Conservation (phyloP, 768 basidiomycete species). For the Hygrophoropsis aurantiaca region DNA sequence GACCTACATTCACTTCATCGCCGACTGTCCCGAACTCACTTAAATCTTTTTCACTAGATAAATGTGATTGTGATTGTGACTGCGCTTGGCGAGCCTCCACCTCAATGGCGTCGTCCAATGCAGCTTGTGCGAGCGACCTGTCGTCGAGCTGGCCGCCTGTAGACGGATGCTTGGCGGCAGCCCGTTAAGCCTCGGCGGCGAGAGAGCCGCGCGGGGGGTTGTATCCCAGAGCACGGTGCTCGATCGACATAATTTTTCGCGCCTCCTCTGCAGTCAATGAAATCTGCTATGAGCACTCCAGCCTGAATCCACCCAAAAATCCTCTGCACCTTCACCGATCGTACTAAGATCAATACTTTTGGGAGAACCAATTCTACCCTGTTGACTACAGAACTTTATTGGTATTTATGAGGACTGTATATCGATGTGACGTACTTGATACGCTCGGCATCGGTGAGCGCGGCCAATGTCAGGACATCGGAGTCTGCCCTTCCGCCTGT, state of each 20-base stretch:
- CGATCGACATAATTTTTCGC: constrained; percentile 27
- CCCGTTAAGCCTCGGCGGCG: constrained; percentile 26
- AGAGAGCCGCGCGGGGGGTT: constrained; percentile 27
- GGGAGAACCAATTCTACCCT: neutral
- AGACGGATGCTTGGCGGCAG: constrained; percentile 25
- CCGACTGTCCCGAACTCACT: too few relatives aligned
- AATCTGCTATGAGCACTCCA: neutral
- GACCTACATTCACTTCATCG: neutral
- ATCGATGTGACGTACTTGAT: neutral
- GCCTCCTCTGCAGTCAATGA: constrained; percentile 18
- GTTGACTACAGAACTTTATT: neutral
- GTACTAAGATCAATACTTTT: neutral
- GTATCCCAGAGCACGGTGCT: constrained; percentile 30
- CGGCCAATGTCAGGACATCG: neutral
- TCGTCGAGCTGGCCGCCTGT: neutral
- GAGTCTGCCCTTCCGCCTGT: constrained; percentile 6
- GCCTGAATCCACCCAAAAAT: neutral
- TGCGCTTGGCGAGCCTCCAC: neutral
- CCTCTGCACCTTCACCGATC: neutral
- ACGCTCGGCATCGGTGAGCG: neutral
- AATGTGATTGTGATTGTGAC: too few relatives aligned
- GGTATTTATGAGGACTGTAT: too few relatives aligned
- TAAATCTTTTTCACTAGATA: too few relatives aligned
- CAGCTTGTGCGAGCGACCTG: neutral
- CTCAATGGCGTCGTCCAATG: neutral